A percentile compares a stretch with the other conserved stretches of the same genome.
Evolutionary conservation across 2,329 filamentous ascomycete genomes (phyloP).

Genomic region (Fusarium buharicum): DNA sequence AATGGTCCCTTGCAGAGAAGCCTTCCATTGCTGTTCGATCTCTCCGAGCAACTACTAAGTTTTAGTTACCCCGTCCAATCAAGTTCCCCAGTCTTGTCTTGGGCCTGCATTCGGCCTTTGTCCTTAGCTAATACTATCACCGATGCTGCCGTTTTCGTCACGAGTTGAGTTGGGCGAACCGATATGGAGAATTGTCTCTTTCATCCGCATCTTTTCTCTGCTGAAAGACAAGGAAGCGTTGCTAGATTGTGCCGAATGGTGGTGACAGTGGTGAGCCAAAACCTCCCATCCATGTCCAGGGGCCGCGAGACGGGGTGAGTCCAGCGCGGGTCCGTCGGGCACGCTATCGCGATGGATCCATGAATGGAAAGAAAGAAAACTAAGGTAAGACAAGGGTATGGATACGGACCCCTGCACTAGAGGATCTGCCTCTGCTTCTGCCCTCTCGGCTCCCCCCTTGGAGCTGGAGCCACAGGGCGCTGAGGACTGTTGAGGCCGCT

Average conservation of each 20-base stretch:
- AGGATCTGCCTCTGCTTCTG: conserved; percentile 24
- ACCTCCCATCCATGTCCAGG: conserved; percentile 29
- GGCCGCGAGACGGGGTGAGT: conserved; percentile 28
- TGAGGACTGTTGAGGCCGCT: conserved; percentile 30
- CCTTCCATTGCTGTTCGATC: conserved; percentile 37
- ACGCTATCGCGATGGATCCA: conserved; percentile 8
- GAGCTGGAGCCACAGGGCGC: conserved; percentile 14
- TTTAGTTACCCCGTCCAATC: conserved; percentile 6
- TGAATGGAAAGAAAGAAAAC: not conserved
- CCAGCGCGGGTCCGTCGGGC: conserved; percentile 27
- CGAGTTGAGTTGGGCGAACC: not conserved
- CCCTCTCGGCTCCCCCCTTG: conserved; percentile 13
- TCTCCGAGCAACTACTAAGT: conserved; percentile 10
- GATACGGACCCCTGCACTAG: conserved; percentile 28
- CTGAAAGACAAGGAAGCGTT: too few species aligned
- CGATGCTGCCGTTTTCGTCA: conserved; percentile 17
- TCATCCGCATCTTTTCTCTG: not conserved
- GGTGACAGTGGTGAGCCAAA: conserved; percentile 39
- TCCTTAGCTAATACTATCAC: not conserved
- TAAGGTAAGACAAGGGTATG: not conserved
- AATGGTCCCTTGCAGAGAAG: conserved; percentile 35
- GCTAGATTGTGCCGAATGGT: conserved; percentile 34
- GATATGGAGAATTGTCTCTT: not conserved
- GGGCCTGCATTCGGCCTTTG: conserved; percentile 20
- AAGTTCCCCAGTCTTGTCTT: conserved; percentile 5